phyloP scores from a whole-genome alignment of 805 yeast genomes.

The Yamadazyma akitaensis region DNA sequence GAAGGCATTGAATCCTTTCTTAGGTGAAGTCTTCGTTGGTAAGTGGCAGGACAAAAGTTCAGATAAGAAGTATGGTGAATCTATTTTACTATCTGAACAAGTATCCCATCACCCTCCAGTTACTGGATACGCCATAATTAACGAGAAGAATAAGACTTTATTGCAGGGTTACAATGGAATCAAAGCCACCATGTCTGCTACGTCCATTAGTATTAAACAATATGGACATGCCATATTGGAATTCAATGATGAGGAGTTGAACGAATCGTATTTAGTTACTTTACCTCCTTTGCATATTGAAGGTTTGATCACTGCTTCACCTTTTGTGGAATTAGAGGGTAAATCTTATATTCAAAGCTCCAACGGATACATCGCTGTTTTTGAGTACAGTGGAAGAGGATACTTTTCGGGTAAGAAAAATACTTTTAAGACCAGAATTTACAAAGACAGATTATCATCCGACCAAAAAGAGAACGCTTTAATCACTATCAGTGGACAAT shows the following conservation, averaged over 20 bases:
- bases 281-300: conserved; percentile 94
- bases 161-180: conserved; percentile 90
- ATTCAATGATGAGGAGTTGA: conserved; percentile 54
- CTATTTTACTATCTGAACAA: conserved; percentile 80
- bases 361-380: conserved; percentile 65
- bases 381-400: conserved; percentile 90
- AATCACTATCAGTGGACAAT: conserved; percentile 83
- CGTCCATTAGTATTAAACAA: conserved; percentile 84
- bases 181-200: conserved; percentile 75
- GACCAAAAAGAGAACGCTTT: conserved; percentile 59
- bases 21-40: conserved; percentile 93
- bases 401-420: conserved; percentile 95
- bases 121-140: conserved; percentile 84
- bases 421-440: conserved; percentile 82
- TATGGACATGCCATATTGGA: conserved; percentile 83
- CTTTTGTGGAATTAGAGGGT: conserved; percentile 93
- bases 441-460: conserved; percentile 47
- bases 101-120: conserved; percentile 97
- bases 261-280: conserved; percentile 75
- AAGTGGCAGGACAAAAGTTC: conserved; percentile 61
- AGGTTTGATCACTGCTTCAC: conserved; percentile 86
- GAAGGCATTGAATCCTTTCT: conserved; percentile 93
- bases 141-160: conserved; percentile 63
- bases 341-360: conserved; percentile 80
- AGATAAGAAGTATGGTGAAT: conserved; percentile 63